Conservation (phyloP, 257 asterid genomes). For the Gentiana dahurica region DNA sequence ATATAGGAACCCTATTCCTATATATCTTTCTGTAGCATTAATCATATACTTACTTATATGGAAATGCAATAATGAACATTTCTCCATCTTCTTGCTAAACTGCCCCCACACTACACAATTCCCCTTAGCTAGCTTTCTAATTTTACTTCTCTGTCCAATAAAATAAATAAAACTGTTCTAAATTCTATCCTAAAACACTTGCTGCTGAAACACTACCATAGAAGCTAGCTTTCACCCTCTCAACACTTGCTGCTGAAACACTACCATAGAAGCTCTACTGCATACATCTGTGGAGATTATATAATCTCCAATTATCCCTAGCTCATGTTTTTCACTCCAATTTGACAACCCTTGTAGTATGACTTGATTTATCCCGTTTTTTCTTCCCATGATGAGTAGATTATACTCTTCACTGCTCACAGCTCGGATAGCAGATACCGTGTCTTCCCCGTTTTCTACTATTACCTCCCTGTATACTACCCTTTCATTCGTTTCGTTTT, state of each 20-base stretch:
- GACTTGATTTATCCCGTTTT: constrained; percentile 51
- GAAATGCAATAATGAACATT: too few relatives aligned
- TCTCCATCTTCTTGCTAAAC: too few relatives aligned
- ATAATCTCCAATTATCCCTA: constrained; percentile 76
- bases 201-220: constrained; percentile 77
- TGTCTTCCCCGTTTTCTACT: constrained; percentile 72
- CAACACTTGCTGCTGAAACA: too few relatives aligned
- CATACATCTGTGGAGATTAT: constrained; percentile 45
- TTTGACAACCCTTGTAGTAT: constrained; percentile 44
- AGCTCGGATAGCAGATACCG: constrained; percentile 50
- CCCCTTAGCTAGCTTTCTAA: too few relatives aligned
- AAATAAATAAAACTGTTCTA: too few relatives aligned
- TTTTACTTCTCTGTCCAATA: too few relatives aligned
- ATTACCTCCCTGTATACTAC: constrained; percentile 58
- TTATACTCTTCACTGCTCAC: constrained; percentile 30
- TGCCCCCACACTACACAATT: too few relatives aligned
- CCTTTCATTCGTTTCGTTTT: constrained; percentile 43
- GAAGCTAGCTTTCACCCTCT: too few relatives aligned
- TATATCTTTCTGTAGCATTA: too few relatives aligned
- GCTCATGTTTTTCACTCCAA: constrained; percentile 52
- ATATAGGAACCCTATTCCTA: too few relatives aligned
- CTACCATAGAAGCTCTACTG: constrained; percentile 35
- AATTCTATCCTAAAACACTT: constrained; percentile 11
- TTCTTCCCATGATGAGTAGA: constrained; percentile 75
- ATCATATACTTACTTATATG: too few relatives aligned